Percentiles rank a stretch among this genome's conserved stretches.
Evolutionary conservation across 257 asterid genomes (phyloP).

Genomic region (Capsicum rhomboideum): DNA sequence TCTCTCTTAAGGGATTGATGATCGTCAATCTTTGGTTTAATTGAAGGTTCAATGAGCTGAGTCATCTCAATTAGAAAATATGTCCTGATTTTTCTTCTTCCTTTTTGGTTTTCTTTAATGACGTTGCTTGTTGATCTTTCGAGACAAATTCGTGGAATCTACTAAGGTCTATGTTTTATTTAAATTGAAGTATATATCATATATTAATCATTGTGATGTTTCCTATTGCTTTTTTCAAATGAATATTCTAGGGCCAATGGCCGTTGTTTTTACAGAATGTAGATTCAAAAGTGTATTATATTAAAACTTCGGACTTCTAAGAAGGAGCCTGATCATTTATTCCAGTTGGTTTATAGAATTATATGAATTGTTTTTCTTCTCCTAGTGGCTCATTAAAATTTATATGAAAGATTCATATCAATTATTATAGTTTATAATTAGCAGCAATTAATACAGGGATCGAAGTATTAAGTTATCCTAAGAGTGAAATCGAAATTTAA

Average conservation of each 20-base stretch:
- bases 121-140: background rate
- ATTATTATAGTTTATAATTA: background rate
- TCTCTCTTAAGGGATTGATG: conserved; percentile 10
- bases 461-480: background rate
- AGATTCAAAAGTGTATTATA: background rate
- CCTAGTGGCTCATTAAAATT: background rate
- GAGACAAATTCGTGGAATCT: background rate
- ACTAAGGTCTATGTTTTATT: background rate
- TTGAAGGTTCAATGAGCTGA: background rate
- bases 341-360: background rate
- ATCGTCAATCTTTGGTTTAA: background rate
- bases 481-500: background rate
- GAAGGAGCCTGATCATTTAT: background rate
- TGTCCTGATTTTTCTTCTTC: background rate
- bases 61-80: background rate
- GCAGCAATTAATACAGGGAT: background rate
- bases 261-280: background rate
- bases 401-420: background rate
- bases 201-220: background rate
- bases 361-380: background rate
- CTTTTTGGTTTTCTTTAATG: background rate
- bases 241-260: background rate
- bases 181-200: background rate
- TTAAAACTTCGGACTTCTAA: background rate
- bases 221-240: background rate